Base-by-base conservation (phyloP, 2,329 filamentous ascomycete species). In the Onygenales sp. region DNA sequence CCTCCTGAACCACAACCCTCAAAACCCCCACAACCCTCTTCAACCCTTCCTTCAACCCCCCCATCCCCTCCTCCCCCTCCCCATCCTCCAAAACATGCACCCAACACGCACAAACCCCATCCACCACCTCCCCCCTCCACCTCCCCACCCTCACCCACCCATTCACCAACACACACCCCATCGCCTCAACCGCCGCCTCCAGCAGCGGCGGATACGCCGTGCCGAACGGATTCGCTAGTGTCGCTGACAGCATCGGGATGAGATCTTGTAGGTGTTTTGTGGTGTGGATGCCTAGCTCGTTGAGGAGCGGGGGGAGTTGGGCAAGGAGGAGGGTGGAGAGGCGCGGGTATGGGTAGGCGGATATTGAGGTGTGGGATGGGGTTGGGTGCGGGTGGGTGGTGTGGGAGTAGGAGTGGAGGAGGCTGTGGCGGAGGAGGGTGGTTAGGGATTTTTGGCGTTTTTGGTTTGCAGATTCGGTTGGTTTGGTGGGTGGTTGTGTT, bases 191-290 rank as follows among this genome's bases (percentile, higher is more conserved):
- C 0, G 82, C 77, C 0, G 78, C 73, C 0, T 75, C 51, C 1
- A 89, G 68, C 1, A 84, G 70, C 0, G 74, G 69, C 1, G 78
- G 72, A 56, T 80, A 74, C 1, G 77, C 74, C 8, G 78, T 70
- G 1, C 78, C 77, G 63, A 93, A 88, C 0, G 87, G 83, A 62
- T 90, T 83, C 2, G 80, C 77, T 51, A 95, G 72, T 8, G 85
- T 79, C 40, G 74, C 72, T 2, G 81, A 81, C 8, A 88, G 67
- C 57, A 91, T 74, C 0, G 86, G 82, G 0, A 95, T 65, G 6
- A 92, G 68, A 45, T 83, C 80, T 76, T 87, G 70, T 3, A 74
- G 62, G 51, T 73, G 70, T 42, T 69, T 69, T 4, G 66, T 66
- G 11, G 67, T 61, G 46, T 71, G 60, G 43, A 73, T 66, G 4